A percentile compares a stretch with the other conserved stretches of the same genome.
These are phyloP conservation scores for Haematococcus lacustris DNA, from an alignment of 139 green algal species.

Conservation along the genomic window DNA sequence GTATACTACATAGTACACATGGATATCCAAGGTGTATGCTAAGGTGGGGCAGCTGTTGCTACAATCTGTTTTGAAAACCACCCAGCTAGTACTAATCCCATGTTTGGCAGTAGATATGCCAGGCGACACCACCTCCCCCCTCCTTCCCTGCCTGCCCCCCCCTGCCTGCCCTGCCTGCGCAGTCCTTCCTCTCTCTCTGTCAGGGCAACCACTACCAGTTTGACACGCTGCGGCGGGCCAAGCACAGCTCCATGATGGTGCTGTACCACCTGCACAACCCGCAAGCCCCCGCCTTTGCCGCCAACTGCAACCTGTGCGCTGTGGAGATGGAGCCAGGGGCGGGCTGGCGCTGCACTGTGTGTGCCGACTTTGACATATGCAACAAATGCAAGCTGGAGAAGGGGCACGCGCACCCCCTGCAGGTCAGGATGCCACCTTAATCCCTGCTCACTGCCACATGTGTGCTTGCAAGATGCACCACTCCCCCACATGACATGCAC, in stretches of 20 bases:
- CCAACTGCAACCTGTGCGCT: slow-evolving; percentile 87
- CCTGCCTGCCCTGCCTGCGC: not conserved
- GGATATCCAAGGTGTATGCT: too few relatives aligned
- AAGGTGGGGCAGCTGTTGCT: too few relatives aligned
- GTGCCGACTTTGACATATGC: slow-evolving; percentile 94
- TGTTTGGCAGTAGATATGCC: too few relatives aligned
- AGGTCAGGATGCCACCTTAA: too few relatives aligned
- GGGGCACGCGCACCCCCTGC: slow-evolving; percentile 61
- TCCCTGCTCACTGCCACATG: too few relatives aligned
- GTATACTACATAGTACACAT: too few relatives aligned
- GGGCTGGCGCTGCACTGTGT: slow-evolving; percentile 86
- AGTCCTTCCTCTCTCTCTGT: slow-evolving; percentile 21
- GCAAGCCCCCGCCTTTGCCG: slow-evolving; percentile 40
- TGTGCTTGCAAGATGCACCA: too few relatives aligned
- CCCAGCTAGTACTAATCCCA: too few relatives aligned
- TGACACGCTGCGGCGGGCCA: slow-evolving; percentile 91
- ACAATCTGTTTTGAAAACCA: too few relatives aligned
- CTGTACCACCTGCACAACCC: slow-evolving; percentile 99
- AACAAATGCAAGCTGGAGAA: slow-evolving; percentile 51
- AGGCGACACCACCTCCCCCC: too few relatives aligned
- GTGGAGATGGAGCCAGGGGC: slow-evolving; percentile 81
- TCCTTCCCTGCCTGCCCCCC: not conserved
- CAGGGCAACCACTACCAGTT: slow-evolving; percentile 98
- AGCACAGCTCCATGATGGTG: slow-evolving; percentile 98
- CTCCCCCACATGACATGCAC: too few relatives aligned